These are phyloP conservation scores for Lasiodiplodia gonubiensis DNA, from an alignment of 2,329 filamentous ascomycete species.

Conservation along the genomic window DNA sequence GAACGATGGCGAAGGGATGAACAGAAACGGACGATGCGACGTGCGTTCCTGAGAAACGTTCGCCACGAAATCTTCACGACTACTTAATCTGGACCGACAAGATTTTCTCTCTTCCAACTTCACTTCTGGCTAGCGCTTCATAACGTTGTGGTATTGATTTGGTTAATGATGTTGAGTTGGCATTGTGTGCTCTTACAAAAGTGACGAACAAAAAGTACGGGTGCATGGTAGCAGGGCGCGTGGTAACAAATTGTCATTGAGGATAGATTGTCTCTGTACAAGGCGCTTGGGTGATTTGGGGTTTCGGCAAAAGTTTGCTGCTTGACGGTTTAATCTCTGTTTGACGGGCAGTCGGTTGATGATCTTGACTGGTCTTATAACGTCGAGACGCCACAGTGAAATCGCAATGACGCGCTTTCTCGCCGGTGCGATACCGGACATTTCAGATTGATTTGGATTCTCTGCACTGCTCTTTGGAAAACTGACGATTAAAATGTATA, in stretches of 20 bases:
- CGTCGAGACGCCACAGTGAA: neutral
- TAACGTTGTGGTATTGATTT: neutral
- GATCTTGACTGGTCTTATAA: neutral
- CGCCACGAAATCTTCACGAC: constrained; percentile 1
- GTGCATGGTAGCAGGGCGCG: neutral
- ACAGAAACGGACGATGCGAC: constrained; percentile 9
- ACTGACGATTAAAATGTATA: neutral
- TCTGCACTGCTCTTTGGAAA: neutral
- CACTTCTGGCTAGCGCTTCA: neutral
- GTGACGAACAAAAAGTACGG: neutral
- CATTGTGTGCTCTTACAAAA: neutral
- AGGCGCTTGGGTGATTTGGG: neutral
- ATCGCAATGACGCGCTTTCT: neutral
- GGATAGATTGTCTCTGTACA: neutral
- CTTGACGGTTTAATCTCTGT: neutral
- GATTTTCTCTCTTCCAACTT: neutral
- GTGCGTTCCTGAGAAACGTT: neutral
- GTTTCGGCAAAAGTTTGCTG: neutral
- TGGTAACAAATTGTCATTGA: neutral
- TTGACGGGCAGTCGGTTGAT: neutral
- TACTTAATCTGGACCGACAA: neutral
- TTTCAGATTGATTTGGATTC: neutral
- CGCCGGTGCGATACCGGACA: neutral
- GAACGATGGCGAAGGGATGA: neutral
- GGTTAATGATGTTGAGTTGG: constrained; percentile 5